These are phyloP conservation scores for Eucalyptus virginea DNA, from an alignment of 345 rosid species.

Conservation along the genomic window DNA sequence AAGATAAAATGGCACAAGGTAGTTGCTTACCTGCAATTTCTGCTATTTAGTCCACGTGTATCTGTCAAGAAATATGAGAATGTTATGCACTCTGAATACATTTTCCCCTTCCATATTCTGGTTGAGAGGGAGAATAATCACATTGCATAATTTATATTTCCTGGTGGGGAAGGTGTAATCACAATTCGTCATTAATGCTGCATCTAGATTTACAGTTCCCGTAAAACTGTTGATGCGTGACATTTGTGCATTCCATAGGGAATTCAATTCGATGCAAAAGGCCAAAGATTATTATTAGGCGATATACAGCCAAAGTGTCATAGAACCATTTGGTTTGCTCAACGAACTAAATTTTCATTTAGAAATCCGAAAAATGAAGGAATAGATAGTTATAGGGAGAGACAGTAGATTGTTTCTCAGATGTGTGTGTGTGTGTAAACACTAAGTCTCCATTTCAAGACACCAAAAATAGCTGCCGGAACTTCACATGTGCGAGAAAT, in stretches of 20 bases:
- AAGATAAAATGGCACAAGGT: not conserved
- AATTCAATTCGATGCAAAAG: rapidly evolving
- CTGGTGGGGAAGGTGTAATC: not conserved
- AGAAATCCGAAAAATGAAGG: not conserved
- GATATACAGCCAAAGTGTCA: not conserved
- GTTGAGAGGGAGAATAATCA: not conserved
- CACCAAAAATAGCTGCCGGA: not conserved
- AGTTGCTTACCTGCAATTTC: not conserved
- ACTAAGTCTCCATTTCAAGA: not conserved
- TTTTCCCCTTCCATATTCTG: not conserved
- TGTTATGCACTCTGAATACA: not conserved
- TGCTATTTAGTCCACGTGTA: not conserved
- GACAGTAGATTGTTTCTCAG: not conserved
- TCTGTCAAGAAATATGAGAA: not conserved
- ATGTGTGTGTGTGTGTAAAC: not conserved
- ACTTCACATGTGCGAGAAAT: not conserved
- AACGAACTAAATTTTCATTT: not conserved
- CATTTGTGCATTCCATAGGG: not conserved
- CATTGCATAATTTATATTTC: not conserved
- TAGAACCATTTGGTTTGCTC: not conserved
- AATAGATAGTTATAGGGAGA: not conserved
- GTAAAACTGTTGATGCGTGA: rapidly evolving
- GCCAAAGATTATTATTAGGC: not conserved
- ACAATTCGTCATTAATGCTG: not conserved
- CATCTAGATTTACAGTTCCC: not conserved